Conservation (phyloP, 2,329 filamentous ascomycete genomes). For the Chrysosporium queenslandicum region DNA sequence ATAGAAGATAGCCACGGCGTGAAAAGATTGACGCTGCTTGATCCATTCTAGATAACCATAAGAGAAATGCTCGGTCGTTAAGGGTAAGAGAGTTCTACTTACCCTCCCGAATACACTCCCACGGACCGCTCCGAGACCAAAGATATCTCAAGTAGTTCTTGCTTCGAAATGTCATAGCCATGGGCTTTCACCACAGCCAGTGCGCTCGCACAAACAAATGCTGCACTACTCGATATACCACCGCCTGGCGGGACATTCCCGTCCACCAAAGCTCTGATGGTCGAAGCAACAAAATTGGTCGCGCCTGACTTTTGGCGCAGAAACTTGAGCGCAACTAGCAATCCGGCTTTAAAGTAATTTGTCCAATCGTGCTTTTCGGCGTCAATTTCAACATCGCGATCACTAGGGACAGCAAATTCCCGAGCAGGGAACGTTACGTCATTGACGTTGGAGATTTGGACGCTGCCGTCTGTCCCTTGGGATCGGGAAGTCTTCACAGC, state of each 20-base stretch:
- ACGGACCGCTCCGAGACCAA: constrained; percentile 91
- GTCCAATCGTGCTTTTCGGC: constrained; percentile 82
- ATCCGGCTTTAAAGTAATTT: constrained; percentile 94
- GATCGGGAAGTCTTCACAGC: constrained; percentile 53
- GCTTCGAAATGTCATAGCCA: constrained; percentile 76
- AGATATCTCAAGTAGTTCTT: constrained; percentile 79
- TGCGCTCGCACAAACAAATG: constrained; percentile 83
- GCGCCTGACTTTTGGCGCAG: constrained; percentile 57
- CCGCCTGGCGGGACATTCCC: constrained; percentile 87
- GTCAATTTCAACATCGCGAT: constrained; percentile 66
- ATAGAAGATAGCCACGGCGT: constrained; percentile 71
- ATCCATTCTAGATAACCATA: constrained; percentile 62
- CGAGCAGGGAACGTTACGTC: constrained; percentile 62
- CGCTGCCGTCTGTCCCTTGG: constrained; percentile 44
- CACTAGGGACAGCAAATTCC: constrained; percentile 60
- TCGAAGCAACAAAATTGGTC: constrained; percentile 54
- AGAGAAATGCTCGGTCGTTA: constrained; percentile 14
- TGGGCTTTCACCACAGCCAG: constrained; percentile 82
- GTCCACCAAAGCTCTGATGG: constrained; percentile 82
- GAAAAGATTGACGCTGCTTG: constrained; percentile 94
- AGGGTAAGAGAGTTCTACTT: constrained; percentile 27
- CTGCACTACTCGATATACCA: constrained; percentile 85
- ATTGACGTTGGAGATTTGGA: constrained; percentile 73
- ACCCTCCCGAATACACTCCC: constrained; percentile 93
- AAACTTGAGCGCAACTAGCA: constrained; percentile 69